phyloP scores from a whole-genome alignment of 257 asterid species.

The Mentha longifolia region DNA sequence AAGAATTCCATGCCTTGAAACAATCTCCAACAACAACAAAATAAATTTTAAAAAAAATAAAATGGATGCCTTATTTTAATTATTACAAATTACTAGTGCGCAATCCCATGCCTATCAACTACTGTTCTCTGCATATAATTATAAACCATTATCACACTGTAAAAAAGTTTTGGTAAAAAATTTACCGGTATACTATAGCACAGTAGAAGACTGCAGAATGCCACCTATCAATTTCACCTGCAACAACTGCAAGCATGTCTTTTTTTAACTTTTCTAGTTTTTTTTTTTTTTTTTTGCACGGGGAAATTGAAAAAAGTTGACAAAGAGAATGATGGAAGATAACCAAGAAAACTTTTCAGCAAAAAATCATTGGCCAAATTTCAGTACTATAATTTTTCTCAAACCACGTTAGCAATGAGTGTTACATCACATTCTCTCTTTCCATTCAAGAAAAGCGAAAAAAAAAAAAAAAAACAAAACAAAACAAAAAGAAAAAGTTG shows the following conservation, averaged over 20 bases:
- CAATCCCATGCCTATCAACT: constrained; percentile 8
- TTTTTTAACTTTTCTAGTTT: background rate
- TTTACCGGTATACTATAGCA: background rate
- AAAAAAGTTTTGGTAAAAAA: background rate
- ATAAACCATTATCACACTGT: background rate
- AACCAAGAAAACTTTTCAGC: constrained; percentile 64
- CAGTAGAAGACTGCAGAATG: constrained; percentile 19
- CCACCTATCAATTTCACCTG: constrained; percentile 25
- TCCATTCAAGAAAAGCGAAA: constrained; percentile 31
- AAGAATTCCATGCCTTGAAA: constrained; percentile 4
- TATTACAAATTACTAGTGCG: constrained; percentile 27
- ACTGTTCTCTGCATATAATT: background rate
- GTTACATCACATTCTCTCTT: constrained; percentile 56
- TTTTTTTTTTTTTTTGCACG: background rate
- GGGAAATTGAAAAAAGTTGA: constrained; percentile 23
- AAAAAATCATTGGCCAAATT: constrained; percentile 58
- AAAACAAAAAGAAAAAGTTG: constrained; percentile 32
- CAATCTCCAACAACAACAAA: background rate
- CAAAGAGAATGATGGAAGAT: constrained; percentile 39
- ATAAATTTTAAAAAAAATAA: background rate
- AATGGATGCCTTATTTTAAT: constrained; percentile 20
- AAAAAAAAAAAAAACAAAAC: too few relatives aligned
- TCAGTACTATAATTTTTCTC: constrained; percentile 27
- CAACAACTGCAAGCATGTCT: constrained; percentile 30
- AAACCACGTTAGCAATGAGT: constrained; percentile 63